Conservation (phyloP, 352 stramenopile species). For the Phytophthora constricta region DNA sequence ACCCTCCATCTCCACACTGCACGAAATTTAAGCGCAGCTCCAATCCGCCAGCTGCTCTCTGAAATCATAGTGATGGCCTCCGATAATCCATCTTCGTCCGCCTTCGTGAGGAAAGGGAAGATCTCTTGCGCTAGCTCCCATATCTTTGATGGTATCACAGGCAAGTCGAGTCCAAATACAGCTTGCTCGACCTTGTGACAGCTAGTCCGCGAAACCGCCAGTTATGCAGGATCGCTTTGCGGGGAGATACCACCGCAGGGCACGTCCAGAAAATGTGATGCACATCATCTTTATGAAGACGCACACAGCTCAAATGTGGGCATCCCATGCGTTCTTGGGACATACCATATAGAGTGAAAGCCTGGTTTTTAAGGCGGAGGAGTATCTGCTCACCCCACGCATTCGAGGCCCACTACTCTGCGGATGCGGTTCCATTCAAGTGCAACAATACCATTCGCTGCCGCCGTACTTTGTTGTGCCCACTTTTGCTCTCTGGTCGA, state of each 20-base stretch:
- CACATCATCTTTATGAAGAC: background rate
- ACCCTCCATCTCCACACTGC: background rate
- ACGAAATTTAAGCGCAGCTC: background rate
- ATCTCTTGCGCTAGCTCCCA: background rate
- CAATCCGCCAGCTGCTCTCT: background rate
- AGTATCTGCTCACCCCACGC: conserved; percentile 1
- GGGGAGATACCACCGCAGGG: background rate
- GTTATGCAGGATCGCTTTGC: background rate
- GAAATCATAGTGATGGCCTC: background rate
- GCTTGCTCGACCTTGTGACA: background rate
- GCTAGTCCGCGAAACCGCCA: background rate
- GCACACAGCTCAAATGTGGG: background rate
- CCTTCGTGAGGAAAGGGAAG: background rate
- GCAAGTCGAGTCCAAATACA: background rate
- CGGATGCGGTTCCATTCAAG: background rate
- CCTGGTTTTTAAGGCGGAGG: background rate
- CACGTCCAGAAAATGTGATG: conserved; percentile 4
- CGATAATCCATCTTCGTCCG: background rate
- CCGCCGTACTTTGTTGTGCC: background rate
- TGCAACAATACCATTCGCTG: background rate
- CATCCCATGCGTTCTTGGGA: background rate
- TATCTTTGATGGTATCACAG: background rate
- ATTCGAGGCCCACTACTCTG: background rate
- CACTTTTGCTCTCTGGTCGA: background rate
- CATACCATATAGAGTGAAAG: background rate